Evolutionary conservation across 768 basidiomycete species (phyloP).

Genomic region (Udeniomyces megalosporus): DNA sequence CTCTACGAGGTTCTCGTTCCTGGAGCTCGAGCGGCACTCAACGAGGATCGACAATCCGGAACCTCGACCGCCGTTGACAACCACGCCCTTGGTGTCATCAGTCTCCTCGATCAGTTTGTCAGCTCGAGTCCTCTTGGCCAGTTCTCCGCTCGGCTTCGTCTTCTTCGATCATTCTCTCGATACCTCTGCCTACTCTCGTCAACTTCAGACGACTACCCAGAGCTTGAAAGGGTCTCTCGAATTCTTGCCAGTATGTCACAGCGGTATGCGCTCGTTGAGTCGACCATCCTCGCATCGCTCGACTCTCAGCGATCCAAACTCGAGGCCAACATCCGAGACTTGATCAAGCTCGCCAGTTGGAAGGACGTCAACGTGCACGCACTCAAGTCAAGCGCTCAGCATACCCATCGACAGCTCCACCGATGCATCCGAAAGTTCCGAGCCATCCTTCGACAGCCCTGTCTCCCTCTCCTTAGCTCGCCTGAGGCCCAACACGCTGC

Average conservation of each 20-base stretch:
- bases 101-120: slow-evolving; percentile 68
- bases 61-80: slow-evolving; percentile 21
- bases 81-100: slow-evolving; percentile 38
- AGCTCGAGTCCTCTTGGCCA: slow-evolving; percentile 65
- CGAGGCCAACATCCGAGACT: slow-evolving; percentile 64
- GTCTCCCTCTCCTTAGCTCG: background rate
- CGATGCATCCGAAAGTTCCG: slow-evolving; percentile 81
- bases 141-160: slow-evolving; percentile 47
- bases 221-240: slow-evolving; percentile 39
- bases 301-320: slow-evolving; percentile 41
- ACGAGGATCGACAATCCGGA: slow-evolving; percentile 26
- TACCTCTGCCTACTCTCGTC: slow-evolving; percentile 35
- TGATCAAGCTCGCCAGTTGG: slow-evolving; percentile 95
- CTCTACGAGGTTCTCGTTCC: slow-evolving; percentile 63
- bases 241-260: slow-evolving; percentile 46
- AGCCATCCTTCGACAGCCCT: slow-evolving; percentile 64
- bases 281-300: slow-evolving; percentile 38
- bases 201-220: slow-evolving; percentile 17
- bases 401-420: slow-evolving; percentile 79
- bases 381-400: slow-evolving; percentile 74
- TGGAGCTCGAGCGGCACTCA: slow-evolving; percentile 34
- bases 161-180: slow-evolving; percentile 51
- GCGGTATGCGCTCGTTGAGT: slow-evolving; percentile 49
- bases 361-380: slow-evolving; percentile 92
- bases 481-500: background rate